These are phyloP conservation scores for Paraphoma chrysanthemicola DNA, from an alignment of 2,329 filamentous ascomycete genomes.

Conservation along the genomic window DNA sequence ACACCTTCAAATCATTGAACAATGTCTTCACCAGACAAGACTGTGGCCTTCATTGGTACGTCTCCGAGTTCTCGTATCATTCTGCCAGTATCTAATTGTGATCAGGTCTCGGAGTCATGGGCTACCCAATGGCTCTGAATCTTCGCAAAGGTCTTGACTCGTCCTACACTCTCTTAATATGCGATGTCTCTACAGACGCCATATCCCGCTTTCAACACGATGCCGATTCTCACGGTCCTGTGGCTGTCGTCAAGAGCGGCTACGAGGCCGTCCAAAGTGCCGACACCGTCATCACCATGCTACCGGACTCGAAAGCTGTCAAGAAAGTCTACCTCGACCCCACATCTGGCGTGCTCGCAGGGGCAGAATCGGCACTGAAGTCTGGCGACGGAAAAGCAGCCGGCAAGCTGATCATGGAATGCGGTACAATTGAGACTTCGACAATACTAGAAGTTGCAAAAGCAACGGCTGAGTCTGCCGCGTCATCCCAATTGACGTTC, in stretches of 20 bases:
- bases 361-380: conserved; percentile 37
- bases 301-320: conserved; percentile 47
- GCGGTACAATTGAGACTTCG: conserved; percentile 93
- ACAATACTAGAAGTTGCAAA: conserved; percentile 81
- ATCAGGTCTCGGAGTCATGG: conserved; percentile 51
- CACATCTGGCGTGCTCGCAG: conserved; percentile 49
- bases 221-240: conserved; percentile 41
- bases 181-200: conserved; percentile 48
- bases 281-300: conserved; percentile 52
- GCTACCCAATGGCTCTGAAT: conserved; percentile 52
- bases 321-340: conserved; percentile 52
- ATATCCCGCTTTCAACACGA: conserved; percentile 49
- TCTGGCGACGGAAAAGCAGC: conserved; percentile 40
- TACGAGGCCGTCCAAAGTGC: conserved; percentile 49
- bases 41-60: conserved; percentile 33
- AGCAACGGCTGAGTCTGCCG: conserved; percentile 58
- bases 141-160: conserved; percentile 45
- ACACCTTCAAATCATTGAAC: background rate
- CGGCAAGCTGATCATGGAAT: conserved; percentile 86
- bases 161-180: conserved; percentile 44
- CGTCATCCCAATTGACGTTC: conserved; percentile 70
- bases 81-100: background rate
- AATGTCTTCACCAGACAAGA: conserved; percentile 29
- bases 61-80: background rate
- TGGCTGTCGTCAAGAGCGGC: conserved; percentile 47